Evolutionary conservation across 441 rosid genomes (phyloP).

Genomic region (Euphorbia celastroides): DNA sequence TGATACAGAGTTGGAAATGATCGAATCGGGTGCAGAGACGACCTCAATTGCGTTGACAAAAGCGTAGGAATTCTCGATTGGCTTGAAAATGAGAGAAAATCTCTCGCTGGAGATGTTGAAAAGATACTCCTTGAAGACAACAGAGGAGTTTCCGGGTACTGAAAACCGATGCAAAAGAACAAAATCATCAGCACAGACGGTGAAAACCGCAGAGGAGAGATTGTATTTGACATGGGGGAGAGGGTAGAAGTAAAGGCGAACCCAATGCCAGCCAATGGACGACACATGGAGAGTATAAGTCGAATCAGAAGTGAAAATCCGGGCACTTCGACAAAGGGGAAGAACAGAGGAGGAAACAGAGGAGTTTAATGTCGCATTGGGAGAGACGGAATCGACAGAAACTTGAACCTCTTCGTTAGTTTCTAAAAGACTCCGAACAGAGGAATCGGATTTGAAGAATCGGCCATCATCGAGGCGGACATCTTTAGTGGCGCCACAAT

Average conservation of each 20-base stretch:
- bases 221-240: slow-evolving; percentile 36
- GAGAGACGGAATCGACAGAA: slow-evolving; percentile 39
- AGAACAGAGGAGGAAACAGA: slow-evolving; percentile 21
- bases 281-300: slow-evolving; percentile 39
- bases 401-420: slow-evolving; percentile 44
- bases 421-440: slow-evolving; percentile 34
- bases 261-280: slow-evolving; percentile 62
- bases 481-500: slow-evolving; percentile 66
- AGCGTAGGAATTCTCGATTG: slow-evolving; percentile 49
- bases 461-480: slow-evolving; percentile 61
- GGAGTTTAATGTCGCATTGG: slow-evolving; percentile 15
- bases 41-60: slow-evolving; percentile 77
- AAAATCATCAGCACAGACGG: slow-evolving; percentile 36
- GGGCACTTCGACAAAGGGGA: slow-evolving; percentile 46
- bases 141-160: slow-evolving; percentile 16
- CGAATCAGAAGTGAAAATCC: slow-evolving; percentile 50
- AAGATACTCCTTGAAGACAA: slow-evolving; percentile 57
- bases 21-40: slow-evolving; percentile 59
- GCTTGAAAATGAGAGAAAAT: slow-evolving; percentile 45
- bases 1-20: slow-evolving; percentile 43
- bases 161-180: slow-evolving; percentile 56
- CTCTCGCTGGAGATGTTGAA: slow-evolving; percentile 36
- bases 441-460: slow-evolving; percentile 51
- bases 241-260: slow-evolving; percentile 59
- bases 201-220: slow-evolving; percentile 41